Percentiles rank a stretch among this genome's conserved stretches.
phyloP scores from a whole-genome alignment of 108 stramenopile species.

The Pseudonitzschia delicatissima region DNA sequence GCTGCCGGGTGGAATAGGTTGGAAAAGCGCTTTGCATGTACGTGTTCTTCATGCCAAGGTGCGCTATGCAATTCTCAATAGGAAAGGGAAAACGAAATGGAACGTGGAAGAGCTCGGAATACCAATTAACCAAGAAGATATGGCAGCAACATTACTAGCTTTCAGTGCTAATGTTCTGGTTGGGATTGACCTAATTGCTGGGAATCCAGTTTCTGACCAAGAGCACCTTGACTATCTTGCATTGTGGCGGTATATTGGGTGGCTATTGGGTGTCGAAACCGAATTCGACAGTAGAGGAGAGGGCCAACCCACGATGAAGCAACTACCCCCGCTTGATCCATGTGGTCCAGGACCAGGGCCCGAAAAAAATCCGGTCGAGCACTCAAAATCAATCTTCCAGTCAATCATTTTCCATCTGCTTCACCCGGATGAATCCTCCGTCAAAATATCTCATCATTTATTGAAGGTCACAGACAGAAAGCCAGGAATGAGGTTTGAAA shows the following conservation, averaged over 20 bases:
- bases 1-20: conserved; percentile 63
- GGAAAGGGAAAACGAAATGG: conserved; percentile 39
- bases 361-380: conserved; percentile 36
- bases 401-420: conserved; percentile 47
- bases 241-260: conserved; percentile 82
- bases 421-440: conserved; percentile 59
- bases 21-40: conserved; percentile 68
- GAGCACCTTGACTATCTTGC: conserved; percentile 76
- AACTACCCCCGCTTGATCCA: conserved; percentile 62
- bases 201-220: conserved; percentile 32
- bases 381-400: conserved; percentile 39
- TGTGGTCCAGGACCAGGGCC: conserved; percentile 54
- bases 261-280: conserved; percentile 73
- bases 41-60: conserved; percentile 82
- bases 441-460: conserved; percentile 66
- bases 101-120: conserved; percentile 53
- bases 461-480: conserved; percentile 33
- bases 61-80: conserved; percentile 50
- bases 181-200: conserved; percentile 67
- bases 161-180: conserved; percentile 70
- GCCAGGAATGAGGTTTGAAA: background rate
- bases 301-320: conserved; percentile 21
- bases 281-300: conserved; percentile 15
- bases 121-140: conserved; percentile 87
- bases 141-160: conserved; percentile 76